Evolutionary conservation across 495 filamentous ascomycete genomes (phyloP).

Genomic region (Cercophora newfieldiana): DNA sequence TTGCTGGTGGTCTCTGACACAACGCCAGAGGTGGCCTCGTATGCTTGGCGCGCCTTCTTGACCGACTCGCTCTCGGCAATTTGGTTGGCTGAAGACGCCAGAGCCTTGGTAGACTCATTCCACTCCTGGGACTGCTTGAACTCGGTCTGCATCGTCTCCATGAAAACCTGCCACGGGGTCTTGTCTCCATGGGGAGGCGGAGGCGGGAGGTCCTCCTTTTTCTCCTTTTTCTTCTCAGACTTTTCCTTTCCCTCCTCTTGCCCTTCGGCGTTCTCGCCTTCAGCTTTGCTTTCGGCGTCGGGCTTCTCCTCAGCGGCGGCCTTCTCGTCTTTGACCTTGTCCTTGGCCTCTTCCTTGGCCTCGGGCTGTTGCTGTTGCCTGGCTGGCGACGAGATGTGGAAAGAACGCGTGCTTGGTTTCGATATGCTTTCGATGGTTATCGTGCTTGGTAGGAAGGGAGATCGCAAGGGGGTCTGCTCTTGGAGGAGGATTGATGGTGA

Average conservation of each 20-base stretch:
- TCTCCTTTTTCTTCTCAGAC: slow-evolving; percentile 54
- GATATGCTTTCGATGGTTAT: slow-evolving; percentile 35
- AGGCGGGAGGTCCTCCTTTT: slow-evolving; percentile 75
- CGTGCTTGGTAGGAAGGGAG: slow-evolving; percentile 44
- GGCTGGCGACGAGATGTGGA: slow-evolving; percentile 44
- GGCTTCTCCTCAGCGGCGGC: slow-evolving; percentile 39
- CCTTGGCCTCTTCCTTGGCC: slow-evolving; percentile 28
- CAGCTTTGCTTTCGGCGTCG: slow-evolving; percentile 28
- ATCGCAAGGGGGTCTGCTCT: slow-evolving; percentile 40
- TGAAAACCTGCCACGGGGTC: slow-evolving; percentile 97
- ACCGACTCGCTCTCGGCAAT: slow-evolving; percentile 95
- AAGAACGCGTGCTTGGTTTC: slow-evolving; percentile 36
- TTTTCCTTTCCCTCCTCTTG: slow-evolving; percentile 46
- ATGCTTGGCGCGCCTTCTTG: slow-evolving; percentile 79
- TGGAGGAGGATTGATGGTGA: slow-evolving; percentile 31
- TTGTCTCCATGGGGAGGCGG: slow-evolving; percentile 97
- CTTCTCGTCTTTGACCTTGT: slow-evolving; percentile 34
- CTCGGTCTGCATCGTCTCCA: slow-evolving; percentile 86
- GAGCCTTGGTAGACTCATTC: slow-evolving; percentile 96
- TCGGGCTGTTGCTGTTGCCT: slow-evolving; percentile 34
- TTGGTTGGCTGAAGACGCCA: slow-evolving; percentile 82
- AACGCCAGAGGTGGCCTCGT: slow-evolving; percentile 77
- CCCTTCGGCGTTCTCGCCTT: slow-evolving; percentile 48
- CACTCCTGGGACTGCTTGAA: slow-evolving; percentile 98
- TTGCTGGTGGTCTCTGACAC: slow-evolving; percentile 69